Evolutionary conservation across 2,329 filamentous ascomycete genomes (phyloP).

Genomic region (Neonectria sp.): DNA sequence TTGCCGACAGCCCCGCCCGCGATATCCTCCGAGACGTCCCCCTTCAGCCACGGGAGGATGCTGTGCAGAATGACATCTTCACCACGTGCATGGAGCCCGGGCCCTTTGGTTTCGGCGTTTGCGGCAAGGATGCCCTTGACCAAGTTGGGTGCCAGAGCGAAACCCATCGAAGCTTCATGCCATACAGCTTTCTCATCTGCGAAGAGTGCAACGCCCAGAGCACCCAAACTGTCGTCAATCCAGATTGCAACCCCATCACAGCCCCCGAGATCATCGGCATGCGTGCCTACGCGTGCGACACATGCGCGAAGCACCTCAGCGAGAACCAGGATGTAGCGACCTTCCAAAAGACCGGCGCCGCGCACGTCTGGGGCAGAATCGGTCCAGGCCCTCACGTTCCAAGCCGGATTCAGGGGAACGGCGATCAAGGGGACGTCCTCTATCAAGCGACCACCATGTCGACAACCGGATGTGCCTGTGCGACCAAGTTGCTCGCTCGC

Average conservation of each 20-base stretch:
- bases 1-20: conserved; percentile 27
- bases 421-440: conserved; percentile 5
- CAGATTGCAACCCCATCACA: conserved; percentile 27
- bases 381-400: background rate
- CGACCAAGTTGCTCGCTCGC: conserved; percentile 51
- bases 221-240: conserved; percentile 36
- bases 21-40: conserved; percentile 37
- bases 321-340: conserved; percentile 7
- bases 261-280: conserved; percentile 48
- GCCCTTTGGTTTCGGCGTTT: conserved; percentile 30
- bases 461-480: conserved; percentile 57
- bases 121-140: conserved; percentile 12
- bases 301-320: conserved; percentile 44
- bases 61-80: background rate
- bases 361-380: conserved; percentile 48
- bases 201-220: conserved; percentile 45
- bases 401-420: background rate
- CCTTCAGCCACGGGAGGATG: background rate
- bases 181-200: conserved; percentile 40
- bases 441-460: conserved; percentile 33
- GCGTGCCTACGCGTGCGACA: conserved; percentile 55
- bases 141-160: conserved; percentile 36
- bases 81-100: conserved; percentile 37
- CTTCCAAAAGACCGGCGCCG: conserved; percentile 32
- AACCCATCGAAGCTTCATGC: conserved; percentile 31